These are phyloP conservation scores for Saccharomyces paradoxus DNA, from an alignment of 805 yeast genomes.

Conservation along the genomic window DNA sequence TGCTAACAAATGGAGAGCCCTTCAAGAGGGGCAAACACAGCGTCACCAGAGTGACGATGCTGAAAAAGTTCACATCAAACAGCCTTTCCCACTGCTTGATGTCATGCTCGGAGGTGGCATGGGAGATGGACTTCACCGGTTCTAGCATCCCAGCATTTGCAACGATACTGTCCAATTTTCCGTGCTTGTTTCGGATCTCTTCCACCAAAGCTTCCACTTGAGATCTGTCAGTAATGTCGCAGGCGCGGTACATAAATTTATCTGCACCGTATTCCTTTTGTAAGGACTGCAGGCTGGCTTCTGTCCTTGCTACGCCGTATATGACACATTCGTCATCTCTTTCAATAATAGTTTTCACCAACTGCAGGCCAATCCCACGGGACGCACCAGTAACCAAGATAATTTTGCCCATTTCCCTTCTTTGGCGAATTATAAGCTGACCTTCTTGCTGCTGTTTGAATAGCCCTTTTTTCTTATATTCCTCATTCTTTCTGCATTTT, in stretches of 20 bases:
- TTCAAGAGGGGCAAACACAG: conserved; percentile 47
- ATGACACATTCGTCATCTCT: conserved; percentile 43
- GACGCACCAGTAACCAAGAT: conserved; percentile 54
- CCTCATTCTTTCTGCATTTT: not conserved
- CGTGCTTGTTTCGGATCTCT: conserved; percentile 24
- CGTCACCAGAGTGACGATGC: conserved; percentile 49
- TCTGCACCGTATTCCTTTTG: conserved; percentile 37
- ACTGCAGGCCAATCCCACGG: conserved; percentile 66
- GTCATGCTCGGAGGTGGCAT: conserved; percentile 14
- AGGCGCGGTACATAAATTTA: conserved; percentile 43
- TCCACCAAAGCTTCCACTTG: not conserved
- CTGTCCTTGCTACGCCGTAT: conserved; percentile 51
- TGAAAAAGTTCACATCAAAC: conserved; percentile 67
- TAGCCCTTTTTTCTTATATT: not conserved
- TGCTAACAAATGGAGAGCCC: conserved; percentile 39
- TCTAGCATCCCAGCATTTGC: conserved; percentile 74
- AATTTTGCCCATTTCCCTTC: conserved; percentile 18
- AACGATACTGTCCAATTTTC: conserved; percentile 51
- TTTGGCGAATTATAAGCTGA: not conserved
- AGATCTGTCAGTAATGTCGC: conserved; percentile 44
- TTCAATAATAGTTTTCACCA: conserved; percentile 44
- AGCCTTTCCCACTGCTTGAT: conserved; percentile 48
- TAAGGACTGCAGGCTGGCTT: conserved; percentile 36
- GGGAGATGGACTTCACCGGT: conserved; percentile 52
- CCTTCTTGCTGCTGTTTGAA: not conserved